phyloP scores from a whole-genome alignment of 1,284 basidiomycete genomes.

The Heterobasidion occidentale region DNA sequence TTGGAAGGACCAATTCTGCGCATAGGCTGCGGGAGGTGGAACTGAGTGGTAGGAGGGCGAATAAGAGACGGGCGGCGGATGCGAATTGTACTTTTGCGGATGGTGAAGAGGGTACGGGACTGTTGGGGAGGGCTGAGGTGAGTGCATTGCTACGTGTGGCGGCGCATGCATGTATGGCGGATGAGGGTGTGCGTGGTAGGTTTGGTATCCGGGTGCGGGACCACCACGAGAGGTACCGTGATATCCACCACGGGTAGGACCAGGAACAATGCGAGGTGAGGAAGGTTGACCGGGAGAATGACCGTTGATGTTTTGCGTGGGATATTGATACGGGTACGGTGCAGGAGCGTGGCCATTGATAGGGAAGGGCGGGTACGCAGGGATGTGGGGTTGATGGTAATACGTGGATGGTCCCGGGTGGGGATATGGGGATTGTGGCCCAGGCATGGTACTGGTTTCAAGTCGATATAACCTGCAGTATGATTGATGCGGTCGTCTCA shows the following conservation, averaged over 20 bases:
- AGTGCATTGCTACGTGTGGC: constrained; percentile 2
- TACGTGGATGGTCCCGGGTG: constrained; percentile 25
- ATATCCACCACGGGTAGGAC: constrained; percentile 7
- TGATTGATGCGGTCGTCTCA: background rate
- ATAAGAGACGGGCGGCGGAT: constrained; percentile 17
- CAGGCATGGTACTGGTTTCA: constrained; percentile 19
- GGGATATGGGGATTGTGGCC: constrained; percentile 24
- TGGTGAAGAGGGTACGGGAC: constrained; percentile 9
- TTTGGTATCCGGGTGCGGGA: constrained; percentile 8
- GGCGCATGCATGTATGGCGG: constrained; percentile 4
- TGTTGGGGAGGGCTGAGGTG: constrained; percentile 4
- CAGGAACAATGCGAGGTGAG: constrained; percentile 8
- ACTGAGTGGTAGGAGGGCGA: constrained; percentile 18
- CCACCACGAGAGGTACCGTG: constrained; percentile 8
- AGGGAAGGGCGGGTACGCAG: constrained; percentile 21
- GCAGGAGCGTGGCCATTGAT: constrained; percentile 8
- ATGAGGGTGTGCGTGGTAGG: constrained; percentile 8
- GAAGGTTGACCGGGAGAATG: constrained; percentile 9
- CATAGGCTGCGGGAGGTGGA: constrained; percentile 12
- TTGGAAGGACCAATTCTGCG: constrained; percentile 9
- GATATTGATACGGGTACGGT: constrained; percentile 11
- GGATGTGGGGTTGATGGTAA: constrained; percentile 20
- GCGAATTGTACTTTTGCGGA: constrained; percentile 18
- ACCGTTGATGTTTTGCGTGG: constrained; percentile 9
- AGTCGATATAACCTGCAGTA: background rate